Percentiles rank a stretch among this genome's conserved stretches.
Conservation (phyloP, 1,139 yeast genomes). For the Taphrina wiesneri region DNA sequence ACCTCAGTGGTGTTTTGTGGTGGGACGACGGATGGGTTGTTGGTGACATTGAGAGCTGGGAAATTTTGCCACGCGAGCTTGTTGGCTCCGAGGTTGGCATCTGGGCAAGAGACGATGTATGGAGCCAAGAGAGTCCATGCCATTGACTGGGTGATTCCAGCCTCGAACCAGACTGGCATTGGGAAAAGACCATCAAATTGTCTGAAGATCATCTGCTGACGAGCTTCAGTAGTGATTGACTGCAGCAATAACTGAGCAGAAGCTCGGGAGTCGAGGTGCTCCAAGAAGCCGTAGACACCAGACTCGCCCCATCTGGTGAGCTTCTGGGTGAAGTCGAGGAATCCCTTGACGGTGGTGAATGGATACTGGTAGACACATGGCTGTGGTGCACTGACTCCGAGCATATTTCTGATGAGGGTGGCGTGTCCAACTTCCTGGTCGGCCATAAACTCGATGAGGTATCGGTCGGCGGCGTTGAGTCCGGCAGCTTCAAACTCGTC, state of each 20-base stretch:
- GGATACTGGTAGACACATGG: constrained; percentile 36
- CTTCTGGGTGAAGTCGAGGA: constrained; percentile 35
- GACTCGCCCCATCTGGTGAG: constrained; percentile 38
- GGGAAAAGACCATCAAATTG: constrained; percentile 38
- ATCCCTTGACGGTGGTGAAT: constrained; percentile 34
- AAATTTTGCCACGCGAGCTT: constrained; percentile 37
- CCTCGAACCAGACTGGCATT: constrained; percentile 37
- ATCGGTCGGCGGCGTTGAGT: constrained; percentile 31
- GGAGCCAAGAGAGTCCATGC: constrained; percentile 38
- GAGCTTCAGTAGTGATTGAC: constrained; percentile 37
- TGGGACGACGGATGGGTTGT: constrained; percentile 32
- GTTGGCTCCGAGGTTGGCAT: constrained; percentile 26
- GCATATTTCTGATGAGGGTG: constrained; percentile 36
- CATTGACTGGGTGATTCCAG: constrained; percentile 37
- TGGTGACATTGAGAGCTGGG: constrained; percentile 36
- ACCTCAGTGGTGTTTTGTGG: constrained; percentile 33
- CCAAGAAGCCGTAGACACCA: constrained; percentile 37
- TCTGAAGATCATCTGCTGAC: constrained; percentile 37
- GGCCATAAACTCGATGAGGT: constrained; percentile 37
- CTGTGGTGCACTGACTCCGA: constrained; percentile 36
- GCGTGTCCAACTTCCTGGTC: constrained; percentile 38
- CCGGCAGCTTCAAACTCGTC: constrained; percentile 37
- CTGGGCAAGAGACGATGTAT: constrained; percentile 35
- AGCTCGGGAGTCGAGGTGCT: constrained; percentile 38
- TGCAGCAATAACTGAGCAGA: constrained; percentile 37